Percentiles rank a stretch among this genome's conserved stretches.
Evolutionary conservation across 73 alveolate species (phyloP).

Genomic region (Tetrahymena malaccensis): DNA sequence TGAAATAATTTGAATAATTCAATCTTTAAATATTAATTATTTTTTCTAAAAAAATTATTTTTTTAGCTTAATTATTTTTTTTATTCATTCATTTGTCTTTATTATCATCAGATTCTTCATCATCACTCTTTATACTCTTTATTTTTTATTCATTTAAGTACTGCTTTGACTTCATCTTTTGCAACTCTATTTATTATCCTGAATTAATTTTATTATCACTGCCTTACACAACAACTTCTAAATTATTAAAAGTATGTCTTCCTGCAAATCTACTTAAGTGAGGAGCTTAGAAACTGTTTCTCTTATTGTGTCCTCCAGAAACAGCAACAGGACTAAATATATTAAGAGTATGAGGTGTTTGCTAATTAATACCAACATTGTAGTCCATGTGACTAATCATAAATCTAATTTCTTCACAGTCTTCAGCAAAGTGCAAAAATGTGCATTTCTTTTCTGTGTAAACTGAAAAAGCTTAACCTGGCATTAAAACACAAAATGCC

Average conservation of each 20-base stretch:
- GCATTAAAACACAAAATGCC: not conserved
- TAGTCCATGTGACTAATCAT: not conserved
- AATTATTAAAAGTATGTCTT: not conserved
- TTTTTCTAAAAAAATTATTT: too few relatives aligned
- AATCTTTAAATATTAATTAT: too few relatives aligned
- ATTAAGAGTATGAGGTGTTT: not conserved
- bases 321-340: not conserved
- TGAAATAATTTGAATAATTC: too few relatives aligned
- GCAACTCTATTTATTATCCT: not conserved
- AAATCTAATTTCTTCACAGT: not conserved
- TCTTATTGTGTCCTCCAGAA: not conserved
- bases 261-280: not conserved
- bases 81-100: not conserved
- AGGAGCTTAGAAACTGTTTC: not conserved
- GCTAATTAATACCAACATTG: not conserved
- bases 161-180: not conserved
- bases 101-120: not conserved
- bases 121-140: not conserved
- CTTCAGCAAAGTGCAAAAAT: not conserved
- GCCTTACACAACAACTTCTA: not conserved
- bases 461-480: not conserved
- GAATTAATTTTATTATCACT: not conserved
- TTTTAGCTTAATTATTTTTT: not conserved
- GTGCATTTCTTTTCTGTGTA: not conserved
- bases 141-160: not conserved